Evolutionary conservation across 257 asterid species (phyloP).

Genomic region (Penstemon barbatus): DNA sequence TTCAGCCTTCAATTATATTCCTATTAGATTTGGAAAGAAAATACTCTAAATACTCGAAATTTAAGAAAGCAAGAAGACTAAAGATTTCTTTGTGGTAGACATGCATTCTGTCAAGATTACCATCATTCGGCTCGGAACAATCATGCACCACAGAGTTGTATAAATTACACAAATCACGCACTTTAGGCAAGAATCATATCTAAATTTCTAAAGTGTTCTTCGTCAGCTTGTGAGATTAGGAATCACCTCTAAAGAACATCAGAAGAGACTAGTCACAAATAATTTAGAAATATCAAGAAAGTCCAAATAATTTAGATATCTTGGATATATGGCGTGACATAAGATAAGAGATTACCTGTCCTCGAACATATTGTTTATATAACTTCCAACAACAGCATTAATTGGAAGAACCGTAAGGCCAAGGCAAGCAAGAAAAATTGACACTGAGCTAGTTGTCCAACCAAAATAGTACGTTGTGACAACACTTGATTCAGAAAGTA

Average conservation of each 20-base stretch:
- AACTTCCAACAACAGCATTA: constrained; percentile 81
- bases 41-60: background rate
- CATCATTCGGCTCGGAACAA: background rate
- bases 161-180: background rate
- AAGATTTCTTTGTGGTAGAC: background rate
- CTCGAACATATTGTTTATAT: constrained; percentile 92
- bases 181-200: background rate
- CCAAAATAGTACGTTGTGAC: constrained; percentile 79
- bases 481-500: constrained; percentile 96
- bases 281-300: constrained; percentile 17
- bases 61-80: background rate
- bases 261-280: constrained; percentile 1
- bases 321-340: constrained; percentile 9
- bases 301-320: constrained; percentile 8
- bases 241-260: constrained; percentile 4
- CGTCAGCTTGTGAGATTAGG: constrained; percentile 13
- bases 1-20: background rate
- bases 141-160: background rate
- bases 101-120: constrained; percentile 6
- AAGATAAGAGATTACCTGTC: constrained; percentile 66
- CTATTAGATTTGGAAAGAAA: background rate
- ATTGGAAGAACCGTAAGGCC: constrained; percentile 95
- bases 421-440: constrained; percentile 85
- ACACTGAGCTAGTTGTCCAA: constrained; percentile 88
- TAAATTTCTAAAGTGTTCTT: background rate